Evolutionary conservation across 495 filamentous ascomycete genomes (phyloP), one percentile per base, ranked within the genome.

Genomic region (Annulohypoxylon maeteangense): DNA sequence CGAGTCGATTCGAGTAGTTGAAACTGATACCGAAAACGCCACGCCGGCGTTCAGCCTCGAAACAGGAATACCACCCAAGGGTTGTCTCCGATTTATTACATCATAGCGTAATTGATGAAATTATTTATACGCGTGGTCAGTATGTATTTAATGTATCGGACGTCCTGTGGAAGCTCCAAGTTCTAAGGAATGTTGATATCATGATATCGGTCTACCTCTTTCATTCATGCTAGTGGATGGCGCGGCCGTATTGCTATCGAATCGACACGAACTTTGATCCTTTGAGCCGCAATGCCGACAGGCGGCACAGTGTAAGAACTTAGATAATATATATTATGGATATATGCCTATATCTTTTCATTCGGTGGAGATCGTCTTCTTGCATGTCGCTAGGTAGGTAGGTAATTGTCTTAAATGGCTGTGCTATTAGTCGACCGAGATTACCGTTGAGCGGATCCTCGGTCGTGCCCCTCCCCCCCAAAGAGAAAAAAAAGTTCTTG

Each of bases 281-380:
- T 38, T 60, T 65, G 65, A 68, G 60, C 65, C 65, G 47, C 65
- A 67, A 67, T 38, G 59, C 63, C 42, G 45, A 45, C 29, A 47
- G n/a, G 64, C 44, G 51, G 47, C 51, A 20, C 38, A 27, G 44
- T 48, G 55, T 47, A 44, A 61, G 32, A 50, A 66, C 62, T 50
- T 38, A 45, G 56, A 62, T 38, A 68, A 42, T 44, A 25, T 8
- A 36, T 36, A 7, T n/a, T n/a, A n/a, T n/a, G n/a, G n/a, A n/a
- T n/a, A n/a, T n/a, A n/a, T n/a, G n/a, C n/a, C n/a, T 18, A 18
- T 44, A 5, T 18, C 32, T 44, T 44, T 42, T 23, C 42, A n/a
- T 47, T 27, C 8, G 44, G 27, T 20, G 31, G 14, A 45, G n/a
- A 47, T 61, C 56, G 2, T 45, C 22, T 14, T 20, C 27, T 14